A percentile compares a stretch with the other conserved stretches of the same genome.
Evolutionary conservation across 2,329 filamentous ascomycete species (phyloP).

Genomic region (Colletotrichum abscissum): DNA sequence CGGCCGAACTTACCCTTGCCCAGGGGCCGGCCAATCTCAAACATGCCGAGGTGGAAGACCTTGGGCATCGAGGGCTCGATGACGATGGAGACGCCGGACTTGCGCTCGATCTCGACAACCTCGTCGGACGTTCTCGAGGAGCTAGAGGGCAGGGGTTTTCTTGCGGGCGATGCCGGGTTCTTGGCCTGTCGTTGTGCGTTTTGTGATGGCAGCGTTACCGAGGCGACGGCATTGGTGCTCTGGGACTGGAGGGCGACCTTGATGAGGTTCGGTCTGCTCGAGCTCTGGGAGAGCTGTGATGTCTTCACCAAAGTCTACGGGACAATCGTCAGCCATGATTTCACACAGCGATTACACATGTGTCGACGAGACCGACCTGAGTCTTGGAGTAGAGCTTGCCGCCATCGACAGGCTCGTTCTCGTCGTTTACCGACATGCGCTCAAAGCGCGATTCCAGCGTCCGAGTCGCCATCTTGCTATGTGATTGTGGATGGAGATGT

Average conservation of each 20-base stretch:
- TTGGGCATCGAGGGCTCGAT: conserved; percentile 69
- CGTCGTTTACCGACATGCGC: conserved; percentile 88
- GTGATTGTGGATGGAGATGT: conserved; percentile 17
- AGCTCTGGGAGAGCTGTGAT: conserved; percentile 60
- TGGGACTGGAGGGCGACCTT: conserved; percentile 87
- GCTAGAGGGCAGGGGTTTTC: conserved; percentile 60
- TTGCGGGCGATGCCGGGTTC: conserved; percentile 60
- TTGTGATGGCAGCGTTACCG: conserved; percentile 76
- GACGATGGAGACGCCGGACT: conserved; percentile 59
- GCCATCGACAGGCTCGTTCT: conserved; percentile 75
- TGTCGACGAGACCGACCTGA: conserved; percentile 69
- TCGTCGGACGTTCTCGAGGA: conserved; percentile 61
- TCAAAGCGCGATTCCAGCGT: conserved; percentile 89
- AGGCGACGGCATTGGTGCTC: conserved; percentile 73
- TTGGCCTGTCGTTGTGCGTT: conserved; percentile 65
- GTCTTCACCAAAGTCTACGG: conserved; percentile 45
- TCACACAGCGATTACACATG: neutral
- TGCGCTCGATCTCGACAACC: conserved; percentile 58
- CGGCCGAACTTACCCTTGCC: conserved; percentile 91
- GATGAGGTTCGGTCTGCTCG: conserved; percentile 82
- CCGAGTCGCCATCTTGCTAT: conserved; percentile 73
- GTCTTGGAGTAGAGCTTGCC: conserved; percentile 73
- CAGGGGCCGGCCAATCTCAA: conserved; percentile 88
- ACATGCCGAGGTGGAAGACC: conserved; percentile 91
- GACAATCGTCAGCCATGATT: conserved; percentile 50